phyloP scores from a whole-genome alignment of 2,329 filamentous ascomycete species.

The Fusarium sp. region DNA sequence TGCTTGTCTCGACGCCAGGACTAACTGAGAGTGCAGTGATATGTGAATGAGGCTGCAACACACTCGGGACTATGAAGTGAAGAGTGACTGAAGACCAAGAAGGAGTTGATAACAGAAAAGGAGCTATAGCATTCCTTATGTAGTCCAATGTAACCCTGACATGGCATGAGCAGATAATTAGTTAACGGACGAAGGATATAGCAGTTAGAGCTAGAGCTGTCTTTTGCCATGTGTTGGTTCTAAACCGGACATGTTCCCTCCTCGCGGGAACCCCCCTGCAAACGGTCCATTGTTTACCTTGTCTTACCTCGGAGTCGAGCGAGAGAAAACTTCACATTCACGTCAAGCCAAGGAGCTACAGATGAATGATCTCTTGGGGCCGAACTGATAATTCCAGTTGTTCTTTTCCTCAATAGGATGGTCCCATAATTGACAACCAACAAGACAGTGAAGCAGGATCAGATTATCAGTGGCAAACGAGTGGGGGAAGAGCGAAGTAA shows the following conservation, averaged over 20 bases:
- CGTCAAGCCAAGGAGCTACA: slow-evolving; percentile 26
- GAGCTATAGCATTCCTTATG: slow-evolving; percentile 28
- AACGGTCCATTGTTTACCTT: neutral
- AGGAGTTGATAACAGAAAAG: neutral
- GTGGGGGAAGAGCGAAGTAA: slow-evolving; percentile 19
- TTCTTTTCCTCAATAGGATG: slow-evolving; percentile 23
- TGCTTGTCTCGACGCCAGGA: slow-evolving; percentile 9
- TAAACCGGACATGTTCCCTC: slow-evolving; percentile 8
- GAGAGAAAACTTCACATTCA: neutral
- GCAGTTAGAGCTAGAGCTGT: neutral
- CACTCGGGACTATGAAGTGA: slow-evolving; percentile 1
- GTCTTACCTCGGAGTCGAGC: neutral
- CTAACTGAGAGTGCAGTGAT: slow-evolving; percentile 6
- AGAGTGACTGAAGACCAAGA: neutral
- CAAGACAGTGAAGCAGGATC: slow-evolving; percentile 7
- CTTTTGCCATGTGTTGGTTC: slow-evolving; percentile 12
- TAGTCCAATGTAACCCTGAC: slow-evolving; percentile 27
- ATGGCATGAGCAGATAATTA: slow-evolving; percentile 12
- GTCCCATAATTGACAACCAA: slow-evolving; percentile 19
- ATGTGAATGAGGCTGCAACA: slow-evolving; percentile 6
- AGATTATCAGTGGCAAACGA: slow-evolving; percentile 31
- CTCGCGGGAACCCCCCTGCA: slow-evolving; percentile 8
- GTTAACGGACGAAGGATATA: neutral
- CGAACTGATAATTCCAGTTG: slow-evolving; percentile 21
- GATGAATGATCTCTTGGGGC: neutral